phyloP scores from a whole-genome alignment of 1,139 yeast genomes.

The Suzukiozyma palmioleophila region DNA sequence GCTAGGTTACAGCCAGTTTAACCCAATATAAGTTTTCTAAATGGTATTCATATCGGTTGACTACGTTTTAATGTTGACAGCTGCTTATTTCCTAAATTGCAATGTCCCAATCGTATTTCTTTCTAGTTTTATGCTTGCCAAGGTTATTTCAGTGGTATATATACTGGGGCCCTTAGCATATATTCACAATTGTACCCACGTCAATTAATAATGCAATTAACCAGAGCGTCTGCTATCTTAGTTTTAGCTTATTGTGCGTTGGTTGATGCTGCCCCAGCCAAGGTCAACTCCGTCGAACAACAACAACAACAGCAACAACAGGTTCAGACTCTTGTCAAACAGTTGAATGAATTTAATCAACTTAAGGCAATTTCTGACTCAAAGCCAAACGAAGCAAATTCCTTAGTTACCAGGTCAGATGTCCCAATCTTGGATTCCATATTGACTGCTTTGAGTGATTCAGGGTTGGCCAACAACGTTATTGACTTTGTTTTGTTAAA shows the following conservation, averaged over 20 bases:
- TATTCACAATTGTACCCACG: background rate
- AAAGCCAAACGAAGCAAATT: constrained; percentile 4
- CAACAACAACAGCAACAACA: constrained; percentile 2
- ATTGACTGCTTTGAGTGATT: constrained; percentile 18
- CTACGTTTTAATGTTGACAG: too few species aligned
- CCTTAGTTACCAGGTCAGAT: constrained; percentile 12
- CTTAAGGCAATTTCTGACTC: constrained; percentile 3
- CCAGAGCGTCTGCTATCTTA: constrained; percentile 8
- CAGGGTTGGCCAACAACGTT: constrained; percentile 21
- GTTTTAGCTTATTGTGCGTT: constrained; percentile 10
- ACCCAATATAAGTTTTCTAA: too few species aligned
- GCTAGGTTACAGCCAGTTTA: too few species aligned
- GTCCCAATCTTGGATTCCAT: constrained; percentile 22
- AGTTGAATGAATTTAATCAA: constrained; percentile 9
- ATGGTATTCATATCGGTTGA: too few species aligned
- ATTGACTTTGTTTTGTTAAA: constrained; percentile 23
- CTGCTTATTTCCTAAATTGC: too few species aligned
- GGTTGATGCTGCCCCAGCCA: constrained; percentile 8
- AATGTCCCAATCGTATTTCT: too few species aligned
- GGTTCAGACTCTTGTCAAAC: constrained; percentile 8
- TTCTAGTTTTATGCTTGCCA: background rate
- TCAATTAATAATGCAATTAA: constrained; percentile 8
- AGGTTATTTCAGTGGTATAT: background rate
- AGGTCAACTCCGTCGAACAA: background rate
- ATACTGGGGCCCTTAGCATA: background rate